These are phyloP conservation scores for Vigna mungo DNA, from an alignment of 306 rosid species.

Conservation along the genomic window DNA sequence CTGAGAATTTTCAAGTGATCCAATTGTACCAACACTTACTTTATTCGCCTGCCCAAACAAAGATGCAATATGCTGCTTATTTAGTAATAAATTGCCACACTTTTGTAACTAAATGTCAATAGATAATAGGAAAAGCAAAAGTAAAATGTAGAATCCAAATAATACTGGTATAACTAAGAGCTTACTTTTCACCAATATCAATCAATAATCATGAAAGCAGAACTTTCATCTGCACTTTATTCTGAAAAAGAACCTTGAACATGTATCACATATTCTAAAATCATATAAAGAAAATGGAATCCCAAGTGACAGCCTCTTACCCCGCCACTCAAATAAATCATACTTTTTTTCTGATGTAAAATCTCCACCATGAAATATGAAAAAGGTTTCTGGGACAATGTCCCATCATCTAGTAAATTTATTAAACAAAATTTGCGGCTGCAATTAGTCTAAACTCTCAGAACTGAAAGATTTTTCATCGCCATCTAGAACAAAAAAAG, in stretches of 20 bases:
- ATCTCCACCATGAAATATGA: constrained; percentile 42
- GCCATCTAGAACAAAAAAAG: constrained; percentile 59
- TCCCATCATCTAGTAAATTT: constrained; percentile 71
- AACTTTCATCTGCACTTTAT: constrained; percentile 7
- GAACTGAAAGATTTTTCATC: constrained; percentile 76
- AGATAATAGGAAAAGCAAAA: no score
- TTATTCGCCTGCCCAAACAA: background rate
- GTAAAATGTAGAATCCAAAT: background rate
- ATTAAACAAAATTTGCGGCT: constrained; percentile 77
- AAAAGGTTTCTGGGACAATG: constrained; percentile 56
- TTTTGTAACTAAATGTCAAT: no score
- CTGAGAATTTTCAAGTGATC: no score
- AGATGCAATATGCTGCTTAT: background rate
- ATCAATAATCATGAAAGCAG: no score
- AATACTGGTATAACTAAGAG: background rate
- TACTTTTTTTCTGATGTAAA: constrained; percentile 43
- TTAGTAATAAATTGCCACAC: no score
- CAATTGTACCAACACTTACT: no score
- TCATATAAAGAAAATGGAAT: constrained; percentile 35
- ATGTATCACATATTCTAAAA: constrained; percentile 21
- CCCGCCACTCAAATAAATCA: constrained; percentile 59
- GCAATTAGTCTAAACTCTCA: constrained; percentile 55
- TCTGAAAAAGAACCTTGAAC: background rate
- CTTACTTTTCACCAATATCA: constrained; percentile 2
- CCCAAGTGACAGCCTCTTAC: constrained; percentile 48